These are phyloP conservation scores for Colletotrichum sp. DNA, from an alignment of 2,329 filamentous ascomycete genomes.

Conservation along the genomic window DNA sequence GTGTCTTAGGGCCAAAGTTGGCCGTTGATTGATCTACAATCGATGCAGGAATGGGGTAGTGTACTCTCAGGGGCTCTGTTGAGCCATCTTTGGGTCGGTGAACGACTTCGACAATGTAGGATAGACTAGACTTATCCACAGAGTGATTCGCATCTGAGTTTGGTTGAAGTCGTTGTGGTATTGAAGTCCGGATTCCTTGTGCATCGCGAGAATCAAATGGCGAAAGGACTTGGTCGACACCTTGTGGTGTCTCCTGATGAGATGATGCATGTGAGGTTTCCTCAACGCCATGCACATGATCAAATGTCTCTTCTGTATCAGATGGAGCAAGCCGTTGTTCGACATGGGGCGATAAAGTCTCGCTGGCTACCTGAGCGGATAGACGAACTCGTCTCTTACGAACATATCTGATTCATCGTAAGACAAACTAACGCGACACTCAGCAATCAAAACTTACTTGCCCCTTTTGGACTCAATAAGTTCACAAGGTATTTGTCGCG, in stretches of 20 bases:
- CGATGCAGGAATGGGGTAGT: neutral
- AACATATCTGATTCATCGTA: neutral
- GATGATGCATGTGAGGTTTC: neutral
- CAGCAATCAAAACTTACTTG: neutral
- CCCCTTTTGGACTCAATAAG: conserved; percentile 3
- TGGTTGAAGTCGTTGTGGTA: neutral
- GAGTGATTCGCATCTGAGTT: neutral
- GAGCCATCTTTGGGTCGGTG: neutral
- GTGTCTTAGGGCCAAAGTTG: neutral
- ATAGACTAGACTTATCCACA: neutral
- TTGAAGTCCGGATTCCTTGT: neutral
- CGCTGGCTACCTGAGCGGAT: neutral
- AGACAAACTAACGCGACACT: neutral
- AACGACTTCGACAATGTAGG: neutral
- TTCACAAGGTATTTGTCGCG: neutral
- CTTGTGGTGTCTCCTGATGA: neutral
- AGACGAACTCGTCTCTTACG: neutral
- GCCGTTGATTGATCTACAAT: neutral
- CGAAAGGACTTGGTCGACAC: neutral
- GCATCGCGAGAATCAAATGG: neutral
- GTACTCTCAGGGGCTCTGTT: neutral
- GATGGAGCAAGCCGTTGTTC: rapidly evolving
- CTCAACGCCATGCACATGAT: neutral
- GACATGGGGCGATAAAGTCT: neutral
- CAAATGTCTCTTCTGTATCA: neutral